These are phyloP conservation scores for Gossypium schwendimanii DNA, from an alignment of 441 rosid genomes.

Conservation along the genomic window DNA sequence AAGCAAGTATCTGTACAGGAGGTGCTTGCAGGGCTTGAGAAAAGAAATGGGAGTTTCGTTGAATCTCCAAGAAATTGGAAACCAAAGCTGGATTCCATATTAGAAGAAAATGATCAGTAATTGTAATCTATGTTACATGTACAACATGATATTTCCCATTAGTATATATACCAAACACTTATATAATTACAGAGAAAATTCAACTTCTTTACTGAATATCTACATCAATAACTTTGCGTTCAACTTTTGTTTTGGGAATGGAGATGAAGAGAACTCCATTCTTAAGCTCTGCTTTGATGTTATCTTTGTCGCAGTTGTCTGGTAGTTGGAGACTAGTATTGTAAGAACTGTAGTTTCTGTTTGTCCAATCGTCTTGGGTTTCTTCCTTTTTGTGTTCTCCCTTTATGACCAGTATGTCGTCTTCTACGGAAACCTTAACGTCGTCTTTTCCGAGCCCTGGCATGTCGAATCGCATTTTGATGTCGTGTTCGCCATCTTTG, in stretches of 20 bases:
- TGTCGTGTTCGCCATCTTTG: slow-evolving; percentile 62
- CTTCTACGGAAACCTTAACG: slow-evolving; percentile 58
- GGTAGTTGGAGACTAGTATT: slow-evolving; percentile 61
- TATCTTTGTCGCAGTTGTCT: slow-evolving; percentile 50
- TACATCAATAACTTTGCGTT: slow-evolving; percentile 56
- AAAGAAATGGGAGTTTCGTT: neutral
- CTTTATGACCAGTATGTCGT: slow-evolving; percentile 48
- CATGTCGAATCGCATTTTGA: slow-evolving; percentile 80
- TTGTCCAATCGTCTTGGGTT: slow-evolving; percentile 41
- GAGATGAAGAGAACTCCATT: slow-evolving; percentile 63
- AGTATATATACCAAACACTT: neutral
- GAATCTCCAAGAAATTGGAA: slow-evolving; percentile 19
- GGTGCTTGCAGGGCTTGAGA: slow-evolving; percentile 11
- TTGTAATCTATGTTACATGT: too few relatives aligned
- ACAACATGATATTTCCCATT: neutral
- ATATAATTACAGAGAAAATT: neutral
- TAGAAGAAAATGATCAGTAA: slow-evolving; percentile 21
- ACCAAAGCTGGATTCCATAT: slow-evolving; percentile 28
- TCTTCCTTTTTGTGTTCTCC: slow-evolving; percentile 60
- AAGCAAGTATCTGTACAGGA: slow-evolving; percentile 21
- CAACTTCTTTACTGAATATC: slow-evolving; percentile 32
- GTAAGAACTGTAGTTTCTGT: slow-evolving; percentile 43
- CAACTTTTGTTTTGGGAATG: slow-evolving; percentile 59
- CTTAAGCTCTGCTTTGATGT: slow-evolving; percentile 65
- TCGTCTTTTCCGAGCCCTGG: slow-evolving; percentile 76